Evolutionary conservation across 139 green algal genomes (phyloP).

Genomic region (Coccomyxa sp.): DNA sequence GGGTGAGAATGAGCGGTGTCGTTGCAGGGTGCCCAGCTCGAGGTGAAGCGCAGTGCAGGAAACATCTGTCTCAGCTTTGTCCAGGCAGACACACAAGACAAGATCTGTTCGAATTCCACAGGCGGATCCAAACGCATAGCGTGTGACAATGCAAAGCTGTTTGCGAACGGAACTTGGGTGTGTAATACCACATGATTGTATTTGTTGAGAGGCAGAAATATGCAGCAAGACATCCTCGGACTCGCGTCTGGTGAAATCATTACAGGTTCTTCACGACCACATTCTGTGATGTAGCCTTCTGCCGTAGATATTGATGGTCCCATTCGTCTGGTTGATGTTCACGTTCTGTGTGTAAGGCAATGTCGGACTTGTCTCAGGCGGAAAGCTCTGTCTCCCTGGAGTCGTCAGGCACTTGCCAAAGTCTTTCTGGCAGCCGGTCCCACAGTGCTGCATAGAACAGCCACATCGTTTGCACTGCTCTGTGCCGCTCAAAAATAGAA

Average conservation of each 20-base stretch:
- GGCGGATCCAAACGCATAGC: not conserved
- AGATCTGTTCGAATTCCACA: not conserved
- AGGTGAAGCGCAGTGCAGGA: not conserved
- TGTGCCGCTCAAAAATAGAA: not conserved
- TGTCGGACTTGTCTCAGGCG: not conserved
- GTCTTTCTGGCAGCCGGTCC: not conserved
- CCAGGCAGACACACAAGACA: not conserved
- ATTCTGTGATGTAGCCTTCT: not conserved
- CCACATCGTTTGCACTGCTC: not conserved
- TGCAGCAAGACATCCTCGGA: not conserved
- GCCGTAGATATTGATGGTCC: not conserved
- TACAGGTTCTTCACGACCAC: not conserved
- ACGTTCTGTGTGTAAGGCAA: not conserved
- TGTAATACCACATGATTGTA: not conserved
- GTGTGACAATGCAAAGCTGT: slow-evolving; percentile 1
- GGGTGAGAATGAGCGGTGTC: not conserved
- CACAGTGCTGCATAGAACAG: not conserved
- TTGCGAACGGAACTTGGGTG: not conserved
- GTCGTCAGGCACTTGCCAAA: not conserved
- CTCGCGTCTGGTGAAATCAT: not conserved
- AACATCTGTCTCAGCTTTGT: slow-evolving; percentile 1
- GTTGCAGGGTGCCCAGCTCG: not conserved
- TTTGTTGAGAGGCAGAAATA: not conserved
- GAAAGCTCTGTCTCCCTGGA: not conserved
- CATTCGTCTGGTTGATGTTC: not conserved